phyloP scores from a whole-genome alignment of 129 eudicot genomes.

The Oenanthe sinensis region DNA sequence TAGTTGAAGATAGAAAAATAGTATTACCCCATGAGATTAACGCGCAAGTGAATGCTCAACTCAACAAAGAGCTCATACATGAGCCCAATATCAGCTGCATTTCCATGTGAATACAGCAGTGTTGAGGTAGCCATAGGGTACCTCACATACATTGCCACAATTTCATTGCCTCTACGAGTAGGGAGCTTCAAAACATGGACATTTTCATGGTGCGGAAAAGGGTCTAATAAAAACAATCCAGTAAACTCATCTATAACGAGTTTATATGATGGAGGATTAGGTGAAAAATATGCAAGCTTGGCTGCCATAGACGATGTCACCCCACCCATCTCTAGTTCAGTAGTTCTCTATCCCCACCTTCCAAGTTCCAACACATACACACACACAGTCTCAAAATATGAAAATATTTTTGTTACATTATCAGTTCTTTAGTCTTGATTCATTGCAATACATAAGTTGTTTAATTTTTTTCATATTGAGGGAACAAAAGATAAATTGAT shows the following conservation, averaged over 20 bases:
- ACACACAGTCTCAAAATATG: neutral
- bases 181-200: constrained; percentile 57
- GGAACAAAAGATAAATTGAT: neutral
- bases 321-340: constrained; percentile 68
- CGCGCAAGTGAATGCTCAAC: constrained; percentile 63
- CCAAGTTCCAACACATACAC: neutral
- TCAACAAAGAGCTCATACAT: constrained; percentile 79
- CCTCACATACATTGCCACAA: constrained; percentile 60
- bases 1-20: neutral
- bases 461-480: too few species aligned
- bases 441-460: neutral
- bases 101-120: constrained; percentile 76
- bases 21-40: constrained; percentile 73
- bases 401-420: neutral
- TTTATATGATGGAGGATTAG: constrained; percentile 74
- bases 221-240: constrained; percentile 42
- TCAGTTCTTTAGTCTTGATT: neutral
- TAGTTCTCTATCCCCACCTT: neutral
- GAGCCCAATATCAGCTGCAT: constrained; percentile 90
- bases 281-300: constrained; percentile 83
- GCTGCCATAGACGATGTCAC: constrained; percentile 97
- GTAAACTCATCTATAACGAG: constrained; percentile 48
- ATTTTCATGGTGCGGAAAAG: constrained; percentile 64
- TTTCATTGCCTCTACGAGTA: constrained; percentile 57
- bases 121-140: constrained; percentile 72